phyloP scores from a whole-genome alignment of 2,329 filamentous ascomycete species.

The Bipolaris gigantea region DNA sequence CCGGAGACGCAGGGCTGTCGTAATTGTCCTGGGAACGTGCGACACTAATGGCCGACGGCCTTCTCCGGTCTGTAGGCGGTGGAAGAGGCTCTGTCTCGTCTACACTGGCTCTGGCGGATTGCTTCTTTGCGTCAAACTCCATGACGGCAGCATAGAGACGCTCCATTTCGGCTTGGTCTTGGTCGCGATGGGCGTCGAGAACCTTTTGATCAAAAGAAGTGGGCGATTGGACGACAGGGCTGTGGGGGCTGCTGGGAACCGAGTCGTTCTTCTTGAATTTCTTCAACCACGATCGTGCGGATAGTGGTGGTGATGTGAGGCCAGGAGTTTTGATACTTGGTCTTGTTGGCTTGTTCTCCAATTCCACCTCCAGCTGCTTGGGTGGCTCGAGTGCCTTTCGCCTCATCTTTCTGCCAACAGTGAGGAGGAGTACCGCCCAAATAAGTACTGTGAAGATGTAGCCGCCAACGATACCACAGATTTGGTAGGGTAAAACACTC shows the following conservation, averaged over 20 bases:
- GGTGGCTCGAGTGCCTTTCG: slow-evolving; percentile 55
- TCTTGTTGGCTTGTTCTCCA: slow-evolving; percentile 52
- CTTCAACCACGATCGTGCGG: slow-evolving; percentile 39
- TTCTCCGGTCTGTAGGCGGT: slow-evolving; percentile 15
- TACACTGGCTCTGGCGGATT: slow-evolving; percentile 33
- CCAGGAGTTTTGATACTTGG: slow-evolving; percentile 32
- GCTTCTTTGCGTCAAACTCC: slow-evolving; percentile 72
- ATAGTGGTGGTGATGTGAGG: slow-evolving; percentile 28
- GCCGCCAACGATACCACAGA: slow-evolving; percentile 79
- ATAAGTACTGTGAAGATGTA: slow-evolving; percentile 79
- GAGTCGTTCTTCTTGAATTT: slow-evolving; percentile 40
- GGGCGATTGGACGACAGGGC: slow-evolving; percentile 59
- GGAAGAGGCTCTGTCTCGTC: slow-evolving; percentile 22
- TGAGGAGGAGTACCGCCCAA: slow-evolving; percentile 64
- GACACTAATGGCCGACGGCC: slow-evolving; percentile 39
- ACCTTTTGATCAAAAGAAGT: slow-evolving; percentile 76
- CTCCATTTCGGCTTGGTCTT: slow-evolving; percentile 81
- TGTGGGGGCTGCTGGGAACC: slow-evolving; percentile 29
- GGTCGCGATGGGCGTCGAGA: slow-evolving; percentile 71
- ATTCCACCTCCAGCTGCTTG: slow-evolving; percentile 58
- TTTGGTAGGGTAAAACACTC: slow-evolving; percentile 73
- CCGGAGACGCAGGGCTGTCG: slow-evolving; percentile 45
- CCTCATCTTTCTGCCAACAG: slow-evolving; percentile 49
- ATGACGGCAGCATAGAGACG: slow-evolving; percentile 89
- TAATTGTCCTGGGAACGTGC: slow-evolving; percentile 23